phyloP scores from a whole-genome alignment of 2,329 filamentous ascomycete genomes.

The Aspergillus novofumigatus region DNA sequence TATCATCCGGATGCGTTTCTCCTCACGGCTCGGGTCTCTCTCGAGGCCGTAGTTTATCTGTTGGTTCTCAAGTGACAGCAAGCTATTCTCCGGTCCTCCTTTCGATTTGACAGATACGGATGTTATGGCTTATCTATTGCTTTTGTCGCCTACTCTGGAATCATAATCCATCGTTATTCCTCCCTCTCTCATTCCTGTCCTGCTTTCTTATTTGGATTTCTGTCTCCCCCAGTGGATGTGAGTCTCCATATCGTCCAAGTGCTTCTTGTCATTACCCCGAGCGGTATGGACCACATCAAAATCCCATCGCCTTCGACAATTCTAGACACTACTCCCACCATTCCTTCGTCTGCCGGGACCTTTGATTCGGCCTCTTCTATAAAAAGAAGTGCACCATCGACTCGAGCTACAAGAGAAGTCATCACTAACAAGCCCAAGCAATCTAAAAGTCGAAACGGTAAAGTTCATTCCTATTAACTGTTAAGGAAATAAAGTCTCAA shows the following conservation, averaged over 20 bases:
- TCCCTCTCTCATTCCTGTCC: not conserved
- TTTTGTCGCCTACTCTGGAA: not conserved
- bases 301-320: conserved; percentile 57
- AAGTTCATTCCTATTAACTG: conserved; percentile 21
- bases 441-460: conserved; percentile 73
- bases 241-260: not conserved
- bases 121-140: conserved; percentile 13
- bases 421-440: conserved; percentile 59
- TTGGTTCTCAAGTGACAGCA: conserved; percentile 6
- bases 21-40: conserved; percentile 15
- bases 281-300: conserved; percentile 55
- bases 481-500: not conserved
- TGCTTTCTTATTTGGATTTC: not conserved
- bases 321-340: conserved; percentile 36
- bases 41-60: conserved; percentile 19
- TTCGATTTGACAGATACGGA: conserved; percentile 6
- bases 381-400: conserved; percentile 16
- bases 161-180: not conserved
- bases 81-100: conserved; percentile 4
- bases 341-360: conserved; percentile 20
- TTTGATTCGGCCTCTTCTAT: conserved; percentile 26
- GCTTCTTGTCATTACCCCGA: conserved; percentile 12
- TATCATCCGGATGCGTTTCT: conserved; percentile 20
- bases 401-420: conserved; percentile 3
- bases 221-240: not conserved